Base-by-base conservation (phyloP, 257 asterid species). In the Dorcoceras hygrometricum region DNA sequence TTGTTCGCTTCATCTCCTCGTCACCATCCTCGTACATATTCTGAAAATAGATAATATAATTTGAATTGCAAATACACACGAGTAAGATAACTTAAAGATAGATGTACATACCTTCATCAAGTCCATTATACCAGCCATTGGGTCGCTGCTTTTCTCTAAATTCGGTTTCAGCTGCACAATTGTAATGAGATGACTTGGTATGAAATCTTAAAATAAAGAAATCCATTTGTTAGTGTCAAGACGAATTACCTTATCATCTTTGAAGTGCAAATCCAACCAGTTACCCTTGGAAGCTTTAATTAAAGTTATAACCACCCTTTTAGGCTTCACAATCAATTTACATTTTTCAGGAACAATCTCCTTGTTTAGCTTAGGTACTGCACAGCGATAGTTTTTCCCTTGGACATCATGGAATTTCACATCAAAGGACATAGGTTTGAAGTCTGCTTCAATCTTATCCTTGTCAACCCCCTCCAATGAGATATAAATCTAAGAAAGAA, bases 111-210 rank as follows among this genome's bases (percentile, higher is more conserved):
- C 97, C 97, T 90, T 90, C 97, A 90, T 90, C 80, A 90, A 62
- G 76, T 77, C 95, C 97, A 90, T 90, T 66, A 90, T 86, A 60
- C 97, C 96, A 59, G 97, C 90, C 97, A 90, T 87, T 12, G 96
- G 97, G 76, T 90, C 97, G 51, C 79, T 71, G 23, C 84, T 87
- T 69, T 86, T 87, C 66, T 82, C 91, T 36, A 90, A 59, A 67
- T 70, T 84, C 8, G 96, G 91, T 78, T 84, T 87, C 61, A 90
- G 67, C 97, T 90, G 71, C 57, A 71, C 59, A 59, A 76, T 32
- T 60, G 67, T 2, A 22, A 70, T 25, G 53, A 24, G 48, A 46
- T 16, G 4, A 46, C 54, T 46, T 46, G 18, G 54, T 46, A 46
- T 46, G 7, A 18, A 46, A 22, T 46, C 20, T 18, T 4, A 46